Base-by-base conservation (phyloP, 192 early-diverging fungal genomes). In the Linnemannia schmuckeri region DNA sequence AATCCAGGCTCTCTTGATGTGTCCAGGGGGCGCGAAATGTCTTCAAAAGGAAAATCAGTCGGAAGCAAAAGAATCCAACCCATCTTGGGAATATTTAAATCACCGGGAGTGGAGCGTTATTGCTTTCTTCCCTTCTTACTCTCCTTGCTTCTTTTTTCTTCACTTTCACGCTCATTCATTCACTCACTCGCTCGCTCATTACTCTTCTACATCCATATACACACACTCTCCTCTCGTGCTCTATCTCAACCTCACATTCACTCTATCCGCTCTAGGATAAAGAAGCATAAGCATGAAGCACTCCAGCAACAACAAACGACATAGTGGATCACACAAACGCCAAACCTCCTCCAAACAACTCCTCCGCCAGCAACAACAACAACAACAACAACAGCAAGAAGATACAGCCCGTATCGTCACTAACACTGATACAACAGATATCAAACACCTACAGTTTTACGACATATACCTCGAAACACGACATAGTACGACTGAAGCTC, bases 391-490 rank as follows among this genome's bases (percentile, higher is more conserved):
- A 33, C 40, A 33, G 20, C 49, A 18, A 18, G 49, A 18, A 18
- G 49, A 52, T 5, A 18, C 4, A 22, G 49, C 20, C 18, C 49
- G 18, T 18, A 52, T 18, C 46, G 8, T 3, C 46, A 30, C 75
- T 9, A 8, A 2, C 63, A 69, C 6, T 40, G 30, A 3, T 8
- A 13, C 30, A 33, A 37, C 27, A 27, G 20, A 33, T 38, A 57
- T 38, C 46, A 22, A 47, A 1, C 70, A 72, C 4, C 42, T 78
- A 5, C 77, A 71, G 6, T 78, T 71, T 30, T 78, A 71, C 30
- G 77, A 78, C 47, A 78, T 78, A 37, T 66, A 71, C 35, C 10
- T 47, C 61, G 61, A 66, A 66, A 66, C 61, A 35, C n/a, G 61
- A 66, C 61, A 66, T 30, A 24, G 24, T 27, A 9, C 61, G 27